These are phyloP conservation scores for Pythium coloratum DNA, from an alignment of 352 stramenopile species.

Conservation along the genomic window DNA sequence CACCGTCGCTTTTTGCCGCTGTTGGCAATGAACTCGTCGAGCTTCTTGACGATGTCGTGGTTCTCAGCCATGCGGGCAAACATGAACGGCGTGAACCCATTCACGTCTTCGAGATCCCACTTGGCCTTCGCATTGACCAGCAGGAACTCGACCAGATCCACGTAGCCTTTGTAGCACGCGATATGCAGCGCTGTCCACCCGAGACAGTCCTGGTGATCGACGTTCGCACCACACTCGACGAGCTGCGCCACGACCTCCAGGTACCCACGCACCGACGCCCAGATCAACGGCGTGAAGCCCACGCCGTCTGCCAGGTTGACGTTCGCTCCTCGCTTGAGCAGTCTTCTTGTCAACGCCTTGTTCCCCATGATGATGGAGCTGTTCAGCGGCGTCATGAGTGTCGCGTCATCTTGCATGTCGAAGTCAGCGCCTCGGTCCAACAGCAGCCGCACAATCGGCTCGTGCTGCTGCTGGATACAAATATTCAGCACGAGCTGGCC, in stretches of 20 bases:
- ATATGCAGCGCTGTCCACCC: slow-evolving; percentile 76
- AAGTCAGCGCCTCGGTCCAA: slow-evolving; percentile 70
- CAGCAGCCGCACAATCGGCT: slow-evolving; percentile 67
- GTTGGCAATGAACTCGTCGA: slow-evolving; percentile 52
- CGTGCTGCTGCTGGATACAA: slow-evolving; percentile 75
- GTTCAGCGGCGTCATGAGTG: slow-evolving; percentile 62
- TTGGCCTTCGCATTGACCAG: slow-evolving; percentile 48
- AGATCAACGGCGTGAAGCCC: slow-evolving; percentile 64
- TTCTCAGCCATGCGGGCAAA: slow-evolving; percentile 74
- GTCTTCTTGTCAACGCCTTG: slow-evolving; percentile 62
- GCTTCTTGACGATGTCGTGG: slow-evolving; percentile 51
- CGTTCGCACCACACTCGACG: slow-evolving; percentile 52
- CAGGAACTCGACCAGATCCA: slow-evolving; percentile 70
- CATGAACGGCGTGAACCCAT: slow-evolving; percentile 69
- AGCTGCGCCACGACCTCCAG: slow-evolving; percentile 75
- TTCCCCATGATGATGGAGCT: slow-evolving; percentile 84
- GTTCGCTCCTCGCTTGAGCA: slow-evolving; percentile 57
- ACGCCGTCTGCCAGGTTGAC: slow-evolving; percentile 58
- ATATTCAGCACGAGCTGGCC: slow-evolving; percentile 72
- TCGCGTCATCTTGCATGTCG: slow-evolving; percentile 59
- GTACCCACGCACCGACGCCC: slow-evolving; percentile 66
- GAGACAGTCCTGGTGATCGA: slow-evolving; percentile 59
- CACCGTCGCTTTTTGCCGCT: slow-evolving; percentile 34
- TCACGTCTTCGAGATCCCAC: slow-evolving; percentile 53
- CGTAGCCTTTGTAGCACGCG: slow-evolving; percentile 70